Base-by-base conservation (phyloP, 1,284 basidiomycete genomes). In the Ustilago loliicola region DNA sequence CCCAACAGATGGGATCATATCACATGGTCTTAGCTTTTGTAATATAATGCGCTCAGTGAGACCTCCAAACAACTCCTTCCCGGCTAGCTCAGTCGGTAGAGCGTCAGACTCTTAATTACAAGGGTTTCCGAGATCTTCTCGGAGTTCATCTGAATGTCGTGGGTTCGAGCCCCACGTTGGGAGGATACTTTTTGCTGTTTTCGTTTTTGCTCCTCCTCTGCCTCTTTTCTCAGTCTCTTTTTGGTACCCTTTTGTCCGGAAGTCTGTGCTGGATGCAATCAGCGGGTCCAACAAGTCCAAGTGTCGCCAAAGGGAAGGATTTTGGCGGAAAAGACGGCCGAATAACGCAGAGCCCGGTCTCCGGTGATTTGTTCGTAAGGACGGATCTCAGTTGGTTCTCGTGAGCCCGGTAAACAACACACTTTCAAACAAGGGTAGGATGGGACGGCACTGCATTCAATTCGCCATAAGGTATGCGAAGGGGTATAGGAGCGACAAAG, bases 11-110 rank as follows among this genome's bases (percentile, higher is more conserved):
- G 7, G 13, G 1, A 50, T 15, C 25, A 1, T 5, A 17, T 45
- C n/a, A n/a, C n/a, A n/a, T n/a, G n/a, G n/a, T n/a, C n/a, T n/a
- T n/a, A n/a, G n/a, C n/a, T n/a, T n/a, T n/a, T n/a, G n/a, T n/a
- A n/a, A n/a, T n/a, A n/a, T n/a, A n/a, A 19, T 15, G 3, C 45
- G 30, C 15, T 10, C 27, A 56, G 10, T 29, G 17, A 25, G 25
- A 3, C 15, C 3, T 19, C 11, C 40, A 29, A 34, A 3, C 3
- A 30, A 45, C 23, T 57, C 15, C 47, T 72, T 84, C 83, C 84
- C 84, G 84, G 84, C 83, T 85, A 85, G 84, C 83, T 85, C 84
- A 85, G 83, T 84, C 80, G 84, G 84, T 85, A 84, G 84, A 85
- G 84, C 83, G 83, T 83, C 81, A 82, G 83, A 85, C 84, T 84